Percentiles rank a stretch among this genome's conserved stretches.
These are phyloP conservation scores for Fusarium sacchari DNA, from an alignment of 2,329 filamentous ascomycete species.

Conservation along the genomic window DNA sequence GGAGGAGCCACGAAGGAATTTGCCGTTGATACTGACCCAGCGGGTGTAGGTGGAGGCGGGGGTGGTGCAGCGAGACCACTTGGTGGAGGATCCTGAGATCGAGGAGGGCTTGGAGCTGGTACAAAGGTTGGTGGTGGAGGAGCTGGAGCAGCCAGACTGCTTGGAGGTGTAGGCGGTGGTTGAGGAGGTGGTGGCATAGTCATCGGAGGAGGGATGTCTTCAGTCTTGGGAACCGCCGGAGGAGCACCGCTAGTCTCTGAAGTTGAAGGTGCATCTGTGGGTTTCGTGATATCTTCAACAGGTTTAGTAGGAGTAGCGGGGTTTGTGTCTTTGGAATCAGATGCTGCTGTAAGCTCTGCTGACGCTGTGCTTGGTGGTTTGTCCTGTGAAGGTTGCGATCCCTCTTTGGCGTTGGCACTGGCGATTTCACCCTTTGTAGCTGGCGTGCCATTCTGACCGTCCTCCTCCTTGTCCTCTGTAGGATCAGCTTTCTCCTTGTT, in stretches of 20 bases:
- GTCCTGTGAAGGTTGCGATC: conserved; percentile 4
- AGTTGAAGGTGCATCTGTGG: background rate
- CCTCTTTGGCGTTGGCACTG: conserved; percentile 22
- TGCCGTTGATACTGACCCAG: conserved; percentile 9
- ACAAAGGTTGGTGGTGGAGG: conserved; percentile 19
- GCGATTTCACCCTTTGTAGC: background rate
- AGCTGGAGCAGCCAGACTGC: conserved; percentile 32
- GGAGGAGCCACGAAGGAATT: conserved; percentile 32
- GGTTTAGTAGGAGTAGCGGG: conserved; percentile 1
- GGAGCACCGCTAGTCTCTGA: background rate
- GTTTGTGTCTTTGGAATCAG: background rate
- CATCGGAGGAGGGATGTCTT: conserved; percentile 20
- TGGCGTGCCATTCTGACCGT: background rate
- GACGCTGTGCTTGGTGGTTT: conserved; percentile 2
- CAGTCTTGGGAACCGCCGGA: conserved; percentile 6
- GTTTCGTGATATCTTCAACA: conserved; percentile 3
- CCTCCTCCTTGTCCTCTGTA: conserved; percentile 16
- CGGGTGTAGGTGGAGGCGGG: conserved; percentile 11
- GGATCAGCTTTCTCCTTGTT: conserved; percentile 17
- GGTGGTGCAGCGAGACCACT: conserved; percentile 38
- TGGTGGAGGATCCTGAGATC: conserved; percentile 23
- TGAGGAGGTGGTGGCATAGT: conserved; percentile 39
- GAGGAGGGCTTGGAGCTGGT: conserved; percentile 22
- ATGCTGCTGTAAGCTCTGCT: background rate
- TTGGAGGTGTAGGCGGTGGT: conserved; percentile 29